phyloP scores from a whole-genome alignment of 805 yeast genomes.

The Metschnikowia borealis region DNA sequence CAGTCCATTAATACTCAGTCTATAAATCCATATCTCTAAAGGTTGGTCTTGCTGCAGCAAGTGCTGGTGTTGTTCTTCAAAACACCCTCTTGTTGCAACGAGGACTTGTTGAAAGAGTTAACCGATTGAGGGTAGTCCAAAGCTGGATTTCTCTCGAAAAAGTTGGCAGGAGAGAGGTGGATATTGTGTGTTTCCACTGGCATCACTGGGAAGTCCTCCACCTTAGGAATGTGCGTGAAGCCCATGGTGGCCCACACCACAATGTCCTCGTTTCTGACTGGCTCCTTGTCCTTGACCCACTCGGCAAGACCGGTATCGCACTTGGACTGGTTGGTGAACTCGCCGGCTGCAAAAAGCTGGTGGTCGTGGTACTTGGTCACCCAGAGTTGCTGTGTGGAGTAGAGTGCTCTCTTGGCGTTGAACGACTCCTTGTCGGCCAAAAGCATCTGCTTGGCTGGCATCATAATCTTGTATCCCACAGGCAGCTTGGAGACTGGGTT shows the following conservation, averaged over 20 bases:
- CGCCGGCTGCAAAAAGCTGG: slow-evolving; percentile 77
- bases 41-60: slow-evolving; percentile 36
- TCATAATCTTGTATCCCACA: slow-evolving; percentile 68
- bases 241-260: slow-evolving; percentile 83
- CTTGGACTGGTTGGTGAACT: slow-evolving; percentile 77
- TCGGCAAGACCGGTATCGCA: slow-evolving; percentile 64
- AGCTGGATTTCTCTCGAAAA: slow-evolving; percentile 76
- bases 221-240: slow-evolving; percentile 76
- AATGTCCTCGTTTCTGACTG: slow-evolving; percentile 68
- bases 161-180: slow-evolving; percentile 64
- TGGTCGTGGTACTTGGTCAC: slow-evolving; percentile 74
- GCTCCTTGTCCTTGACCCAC: slow-evolving; percentile 67
- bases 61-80: slow-evolving; percentile 17
- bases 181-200: slow-evolving; percentile 73
- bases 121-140: slow-evolving; percentile 71
- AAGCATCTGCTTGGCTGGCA: slow-evolving; percentile 76
- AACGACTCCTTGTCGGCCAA: slow-evolving; percentile 60
- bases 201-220: slow-evolving; percentile 89
- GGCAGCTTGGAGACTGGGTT: slow-evolving; percentile 68
- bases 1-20: neutral
- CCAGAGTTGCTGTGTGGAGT: slow-evolving; percentile 77
- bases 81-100: slow-evolving; percentile 28
- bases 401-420: slow-evolving; percentile 68
- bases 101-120: slow-evolving; percentile 64
- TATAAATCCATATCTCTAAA: slow-evolving; percentile 13